These are phyloP conservation scores for Chaetomium strumarium DNA, from an alignment of 2,329 filamentous ascomycete genomes.

Conservation along the genomic window DNA sequence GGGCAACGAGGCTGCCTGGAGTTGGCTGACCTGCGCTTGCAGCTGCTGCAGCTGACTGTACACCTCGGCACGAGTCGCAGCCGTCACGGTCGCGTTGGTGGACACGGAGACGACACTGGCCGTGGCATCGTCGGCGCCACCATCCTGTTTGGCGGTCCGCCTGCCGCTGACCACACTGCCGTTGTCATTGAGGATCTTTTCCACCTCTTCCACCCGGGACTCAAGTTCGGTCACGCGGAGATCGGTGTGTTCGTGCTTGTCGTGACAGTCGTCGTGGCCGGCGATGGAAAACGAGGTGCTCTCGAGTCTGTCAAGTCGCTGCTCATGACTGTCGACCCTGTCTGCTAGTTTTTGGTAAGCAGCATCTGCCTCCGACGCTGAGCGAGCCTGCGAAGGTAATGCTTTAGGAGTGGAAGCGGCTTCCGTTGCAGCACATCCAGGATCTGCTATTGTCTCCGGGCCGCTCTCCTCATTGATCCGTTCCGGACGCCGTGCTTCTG, in stretches of 20 bases:
- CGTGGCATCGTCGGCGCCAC: slow-evolving; percentile 37
- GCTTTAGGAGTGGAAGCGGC: slow-evolving; percentile 9
- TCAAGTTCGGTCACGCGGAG: slow-evolving; percentile 65
- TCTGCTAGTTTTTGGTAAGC: slow-evolving; percentile 43
- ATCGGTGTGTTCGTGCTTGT: slow-evolving; percentile 62
- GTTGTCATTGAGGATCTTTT: slow-evolving; percentile 46
- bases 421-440: background rate
- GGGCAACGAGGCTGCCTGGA: slow-evolving; percentile 56
- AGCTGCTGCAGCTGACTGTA: slow-evolving; percentile 45
- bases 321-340: slow-evolving; percentile 54
- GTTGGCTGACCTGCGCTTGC: slow-evolving; percentile 45
- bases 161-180: slow-evolving; percentile 36
- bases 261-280: slow-evolving; percentile 63
- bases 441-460: slow-evolving; percentile 4
- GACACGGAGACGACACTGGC: slow-evolving; percentile 43
- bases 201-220: slow-evolving; percentile 53
- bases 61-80: slow-evolving; percentile 41
- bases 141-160: slow-evolving; percentile 31
- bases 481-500: slow-evolving; percentile 6
- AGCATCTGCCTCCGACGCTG: slow-evolving; percentile 1
- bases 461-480: background rate
- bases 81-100: slow-evolving; percentile 36
- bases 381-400: slow-evolving; percentile 10
- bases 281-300: slow-evolving; percentile 61
- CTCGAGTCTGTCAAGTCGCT: slow-evolving; percentile 63